Conservation (phyloP, 495 filamentous ascomycete species). For the Penicillium crystallinum region DNA sequence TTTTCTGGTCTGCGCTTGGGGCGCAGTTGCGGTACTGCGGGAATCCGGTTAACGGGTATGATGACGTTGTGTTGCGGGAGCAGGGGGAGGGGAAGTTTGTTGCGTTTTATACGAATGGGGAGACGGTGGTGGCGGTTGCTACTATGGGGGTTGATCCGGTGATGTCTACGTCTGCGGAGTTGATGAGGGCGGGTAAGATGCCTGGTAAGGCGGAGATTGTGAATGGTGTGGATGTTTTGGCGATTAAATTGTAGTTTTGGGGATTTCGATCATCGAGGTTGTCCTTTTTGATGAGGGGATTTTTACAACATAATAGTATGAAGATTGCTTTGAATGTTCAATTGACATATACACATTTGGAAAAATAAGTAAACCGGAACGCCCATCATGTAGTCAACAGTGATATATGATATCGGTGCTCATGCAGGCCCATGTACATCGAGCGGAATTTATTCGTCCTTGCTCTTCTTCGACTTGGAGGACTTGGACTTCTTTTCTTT, state of each 20-base stretch:
- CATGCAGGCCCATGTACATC: conserved; percentile 1
- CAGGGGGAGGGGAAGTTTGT: conserved; percentile 78
- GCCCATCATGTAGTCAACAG: conserved; percentile 19
- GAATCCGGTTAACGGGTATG: conserved; percentile 72
- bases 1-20: conserved; percentile 95
- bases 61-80: conserved; percentile 71
- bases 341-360: conserved; percentile 21
- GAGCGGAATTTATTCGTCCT: conserved; percentile 16
- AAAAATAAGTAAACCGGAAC: conserved; percentile 20
- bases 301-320: background rate
- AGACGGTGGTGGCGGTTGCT: conserved; percentile 86
- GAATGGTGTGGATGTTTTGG: conserved; percentile 68
- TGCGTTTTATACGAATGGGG: conserved; percentile 82
- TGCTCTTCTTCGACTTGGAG: conserved; percentile 18
- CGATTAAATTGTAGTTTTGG: conserved; percentile 26
- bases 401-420: conserved; percentile 7
- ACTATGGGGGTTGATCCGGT: conserved; percentile 87
- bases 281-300: conserved; percentile 12
- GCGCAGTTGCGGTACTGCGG: conserved; percentile 89
- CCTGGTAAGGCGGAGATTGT: conserved; percentile 71
- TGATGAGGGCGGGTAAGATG: conserved; percentile 83
- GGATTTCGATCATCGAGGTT: too few species aligned
- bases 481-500: conserved; percentile 16
- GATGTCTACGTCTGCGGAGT: conserved; percentile 74
- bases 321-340: conserved; percentile 10